Evolutionary conservation across 2,329 filamentous ascomycete genomes (phyloP).

Genomic region (Thermothelomyces thermophilus): DNA sequence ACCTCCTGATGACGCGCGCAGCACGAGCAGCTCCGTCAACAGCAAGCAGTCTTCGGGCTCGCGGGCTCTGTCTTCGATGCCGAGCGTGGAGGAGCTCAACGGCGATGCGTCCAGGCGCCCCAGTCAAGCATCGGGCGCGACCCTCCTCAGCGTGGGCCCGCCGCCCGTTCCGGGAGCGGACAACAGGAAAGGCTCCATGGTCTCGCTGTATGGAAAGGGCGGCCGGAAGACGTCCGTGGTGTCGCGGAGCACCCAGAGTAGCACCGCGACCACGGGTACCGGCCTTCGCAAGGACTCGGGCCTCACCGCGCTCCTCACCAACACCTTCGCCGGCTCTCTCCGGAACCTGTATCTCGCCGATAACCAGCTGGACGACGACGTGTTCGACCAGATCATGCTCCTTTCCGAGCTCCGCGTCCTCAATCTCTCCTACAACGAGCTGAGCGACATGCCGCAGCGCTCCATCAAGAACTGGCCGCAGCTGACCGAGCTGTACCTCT

Average conservation of each 20-base stretch:
- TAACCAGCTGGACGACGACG: constrained; percentile 88
- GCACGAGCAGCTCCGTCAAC: constrained; percentile 39
- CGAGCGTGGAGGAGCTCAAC: constrained; percentile 72
- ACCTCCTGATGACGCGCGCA: constrained; percentile 46
- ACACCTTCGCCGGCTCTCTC: constrained; percentile 83
- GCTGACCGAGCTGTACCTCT: constrained; percentile 86
- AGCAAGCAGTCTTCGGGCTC: constrained; percentile 27
- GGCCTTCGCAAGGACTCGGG: constrained; percentile 78
- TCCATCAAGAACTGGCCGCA: constrained; percentile 86
- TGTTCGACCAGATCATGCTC: constrained; percentile 83
- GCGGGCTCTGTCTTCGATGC: constrained; percentile 48
- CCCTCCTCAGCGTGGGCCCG: constrained; percentile 66
- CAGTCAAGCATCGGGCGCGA: constrained; percentile 70
- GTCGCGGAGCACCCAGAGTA: constrained; percentile 52
- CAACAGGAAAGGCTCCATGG: constrained; percentile 75
- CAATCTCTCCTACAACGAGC: constrained; percentile 90
- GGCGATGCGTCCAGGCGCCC: constrained; percentile 58
- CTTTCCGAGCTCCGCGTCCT: constrained; percentile 79
- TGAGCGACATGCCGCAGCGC: constrained; percentile 85
- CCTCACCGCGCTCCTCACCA: constrained; percentile 63
- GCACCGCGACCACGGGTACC: constrained; percentile 42
- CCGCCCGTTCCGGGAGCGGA: constrained; percentile 55
- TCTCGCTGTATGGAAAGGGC: constrained; percentile 70
- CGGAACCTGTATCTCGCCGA: constrained; percentile 84
- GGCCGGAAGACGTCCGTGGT: constrained; percentile 81